Evolutionary conservation across 148 eudicot species (phyloP).

Genomic region (Diospyros kaki): DNA sequence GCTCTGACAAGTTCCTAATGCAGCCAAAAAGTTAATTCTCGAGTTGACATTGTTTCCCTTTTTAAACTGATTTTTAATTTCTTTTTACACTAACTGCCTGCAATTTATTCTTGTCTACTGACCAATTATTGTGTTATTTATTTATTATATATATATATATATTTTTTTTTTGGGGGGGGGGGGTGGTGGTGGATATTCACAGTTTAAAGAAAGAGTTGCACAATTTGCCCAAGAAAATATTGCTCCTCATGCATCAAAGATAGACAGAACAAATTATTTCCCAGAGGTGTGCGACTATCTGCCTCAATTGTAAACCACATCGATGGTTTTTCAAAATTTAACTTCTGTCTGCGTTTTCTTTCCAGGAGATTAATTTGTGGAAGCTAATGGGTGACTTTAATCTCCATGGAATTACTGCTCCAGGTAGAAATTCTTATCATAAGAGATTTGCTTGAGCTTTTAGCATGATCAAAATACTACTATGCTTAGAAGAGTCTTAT

Average conservation of each 20-base stretch:
- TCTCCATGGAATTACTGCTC: conserved; percentile 95
- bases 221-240: conserved; percentile 95
- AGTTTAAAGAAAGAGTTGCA: conserved; percentile 95
- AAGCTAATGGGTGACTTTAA: conserved; percentile 96
- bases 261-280: conserved; percentile 74
- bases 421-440: conserved; percentile 44
- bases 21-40: neutral
- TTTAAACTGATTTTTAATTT: neutral
- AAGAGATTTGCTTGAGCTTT: conserved; percentile 6
- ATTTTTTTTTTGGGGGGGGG: neutral
- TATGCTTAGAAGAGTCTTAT: too few species aligned
- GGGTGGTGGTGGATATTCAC: conserved; percentile 2
- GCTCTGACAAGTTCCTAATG: neutral
- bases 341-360: conserved; percentile 10
- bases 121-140: neutral
- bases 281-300: conserved; percentile 55
- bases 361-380: conserved; percentile 89
- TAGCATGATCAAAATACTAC: too few species aligned
- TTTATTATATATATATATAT: too few species aligned
- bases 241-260: conserved; percentile 82
- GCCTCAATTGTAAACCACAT: neutral
- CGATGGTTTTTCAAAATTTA: neutral
- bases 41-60: neutral
- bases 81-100: neutral
- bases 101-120: neutral